Evolutionary conservation across 2,329 filamentous ascomycete genomes (phyloP), one percentile per base, ranked within the genome.

Genomic region (Pestalotiopsis sp.): DNA sequence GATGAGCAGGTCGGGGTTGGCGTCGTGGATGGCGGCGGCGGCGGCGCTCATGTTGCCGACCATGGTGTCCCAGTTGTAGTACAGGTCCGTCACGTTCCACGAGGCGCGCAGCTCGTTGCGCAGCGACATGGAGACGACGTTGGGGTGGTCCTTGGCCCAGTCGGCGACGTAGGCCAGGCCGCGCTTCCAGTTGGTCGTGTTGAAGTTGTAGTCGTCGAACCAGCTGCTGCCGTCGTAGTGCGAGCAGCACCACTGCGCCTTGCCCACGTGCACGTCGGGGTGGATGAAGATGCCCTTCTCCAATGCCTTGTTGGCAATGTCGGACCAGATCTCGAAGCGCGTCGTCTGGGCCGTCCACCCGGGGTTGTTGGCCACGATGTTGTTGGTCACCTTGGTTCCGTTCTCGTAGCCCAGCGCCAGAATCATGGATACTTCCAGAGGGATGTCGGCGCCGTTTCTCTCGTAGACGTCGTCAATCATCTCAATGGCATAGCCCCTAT

Each of bases 131-230:
- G 78, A 81, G 0, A 79, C 79, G n/a, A 82, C 72, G 69, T 79
- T 81, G 4, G 78, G 76, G 74, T 83, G 82, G 13, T 73, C 71
- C 56, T 79, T 75, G 11, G 81, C 80, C 80, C 84, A 84, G 20
- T 77, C 70, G 68, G 74, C 83, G 76, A 90, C 87, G 73, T 84
- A 87, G 1, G 80, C 77, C 41, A 88, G 80, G 2, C 87, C 87
- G 23, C 87, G 82, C 56, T 81, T 82, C 88, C 88, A 90, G 27
- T 86, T 85, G 1, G 77, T 75, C 0, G 84, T 80, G 70, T 86
- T 76, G 74, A 90, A 90, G 72, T 85, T 79, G 6, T 82, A 80
- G 74, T 90, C 87, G 58, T 85, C 84, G 74, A 87, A 87, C 85
- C 86, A 88, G 58, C 82, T 78, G 72, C 86, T 86, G 31, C 85